Percentiles rank a stretch among this genome's conserved stretches.
phyloP scores from a whole-genome alignment of 768 basidiomycete genomes.

The Leccinum incarnatum region DNA sequence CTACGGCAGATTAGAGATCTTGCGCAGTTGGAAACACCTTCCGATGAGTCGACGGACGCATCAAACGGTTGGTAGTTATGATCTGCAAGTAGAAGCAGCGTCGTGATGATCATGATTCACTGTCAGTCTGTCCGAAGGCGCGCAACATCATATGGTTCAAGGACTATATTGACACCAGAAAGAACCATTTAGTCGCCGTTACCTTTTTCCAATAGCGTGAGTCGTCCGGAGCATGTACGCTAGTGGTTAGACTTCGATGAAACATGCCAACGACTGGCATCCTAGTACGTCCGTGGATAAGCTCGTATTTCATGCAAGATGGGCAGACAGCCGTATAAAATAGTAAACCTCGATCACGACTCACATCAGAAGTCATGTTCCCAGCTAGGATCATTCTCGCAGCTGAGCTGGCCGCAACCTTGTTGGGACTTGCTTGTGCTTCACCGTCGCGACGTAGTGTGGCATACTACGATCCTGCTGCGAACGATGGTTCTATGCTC shows the following conservation, averaged over 20 bases:
- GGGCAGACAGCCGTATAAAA: background rate
- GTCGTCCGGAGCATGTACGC: background rate
- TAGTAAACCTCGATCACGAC: background rate
- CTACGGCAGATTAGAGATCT: background rate
- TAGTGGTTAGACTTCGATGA: background rate
- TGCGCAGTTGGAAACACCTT: too few relatives aligned
- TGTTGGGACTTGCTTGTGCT: constrained; percentile 3
- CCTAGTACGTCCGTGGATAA: background rate
- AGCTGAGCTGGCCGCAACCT: background rate
- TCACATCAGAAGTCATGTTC: constrained; percentile 1
- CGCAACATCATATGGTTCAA: background rate
- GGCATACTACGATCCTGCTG: constrained; percentile 36
- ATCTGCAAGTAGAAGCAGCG: too few relatives aligned
- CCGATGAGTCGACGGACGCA: too few relatives aligned
- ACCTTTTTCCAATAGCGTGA: background rate
- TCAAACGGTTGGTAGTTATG: too few relatives aligned
- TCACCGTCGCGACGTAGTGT: constrained; percentile 8
- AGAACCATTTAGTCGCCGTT: background rate
- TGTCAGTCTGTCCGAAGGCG: background rate
- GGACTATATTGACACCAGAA: background rate
- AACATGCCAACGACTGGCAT: background rate
- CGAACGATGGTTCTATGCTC: constrained; percentile 44
- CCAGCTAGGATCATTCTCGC: background rate
- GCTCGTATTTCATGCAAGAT: background rate
- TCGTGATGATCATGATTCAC: too few relatives aligned